Evolutionary conservation across 495 filamentous ascomycete species (phyloP).

Genomic region (Daldinia decipiens): DNA sequence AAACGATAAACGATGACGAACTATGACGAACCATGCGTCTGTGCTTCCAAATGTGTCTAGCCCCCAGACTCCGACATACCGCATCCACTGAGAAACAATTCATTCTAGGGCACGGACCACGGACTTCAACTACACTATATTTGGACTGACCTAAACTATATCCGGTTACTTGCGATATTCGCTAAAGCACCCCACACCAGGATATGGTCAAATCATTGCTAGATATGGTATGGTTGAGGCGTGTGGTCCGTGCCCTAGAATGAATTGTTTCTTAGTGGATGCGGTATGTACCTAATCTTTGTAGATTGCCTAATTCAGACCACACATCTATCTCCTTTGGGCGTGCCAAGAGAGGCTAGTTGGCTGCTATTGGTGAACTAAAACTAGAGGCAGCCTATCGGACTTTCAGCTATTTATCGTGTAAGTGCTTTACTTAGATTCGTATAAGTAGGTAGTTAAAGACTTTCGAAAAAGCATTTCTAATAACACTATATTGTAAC

Average conservation of each 20-base stretch:
- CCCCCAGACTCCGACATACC: neutral
- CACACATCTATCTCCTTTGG: neutral
- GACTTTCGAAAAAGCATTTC: slow-evolving; percentile 3
- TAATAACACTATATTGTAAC: neutral
- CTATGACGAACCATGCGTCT: neutral
- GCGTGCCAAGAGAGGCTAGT: neutral
- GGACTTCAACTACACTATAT: too few relatives aligned
- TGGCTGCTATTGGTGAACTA: neutral
- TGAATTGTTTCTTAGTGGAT: too few relatives aligned
- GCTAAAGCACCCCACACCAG: too few relatives aligned
- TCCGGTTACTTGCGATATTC: too few relatives aligned
- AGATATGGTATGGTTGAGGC: too few relatives aligned
- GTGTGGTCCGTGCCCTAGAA: too few relatives aligned
- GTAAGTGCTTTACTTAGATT: neutral
- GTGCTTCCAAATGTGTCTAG: neutral
- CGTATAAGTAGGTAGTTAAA: too few relatives aligned
- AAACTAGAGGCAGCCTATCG: neutral
- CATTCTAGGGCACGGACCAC: too few relatives aligned
- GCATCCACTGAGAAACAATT: too few relatives aligned
- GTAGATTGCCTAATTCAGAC: neutral
- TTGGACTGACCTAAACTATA: too few relatives aligned
- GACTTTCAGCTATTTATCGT: neutral
- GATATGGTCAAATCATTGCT: too few relatives aligned
- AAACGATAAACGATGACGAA: neutral
- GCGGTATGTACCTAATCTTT: too few relatives aligned